Conservation (phyloP, 1,284 basidiomycete species). For the Anthracocystis panici-leucophaei region DNA sequence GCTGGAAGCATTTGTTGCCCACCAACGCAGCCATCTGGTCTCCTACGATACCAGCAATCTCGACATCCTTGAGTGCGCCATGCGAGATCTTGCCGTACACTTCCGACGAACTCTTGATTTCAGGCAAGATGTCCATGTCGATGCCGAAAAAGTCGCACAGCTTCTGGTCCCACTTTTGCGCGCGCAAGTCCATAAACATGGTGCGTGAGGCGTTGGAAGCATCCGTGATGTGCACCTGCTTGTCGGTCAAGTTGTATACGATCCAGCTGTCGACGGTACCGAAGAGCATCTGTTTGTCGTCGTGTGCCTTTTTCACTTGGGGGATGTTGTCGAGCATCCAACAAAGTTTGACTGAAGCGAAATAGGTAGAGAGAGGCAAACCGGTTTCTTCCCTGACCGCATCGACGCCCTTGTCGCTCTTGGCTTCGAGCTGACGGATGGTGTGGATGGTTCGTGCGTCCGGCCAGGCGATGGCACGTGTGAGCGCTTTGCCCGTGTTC, state of each 20-base stretch:
- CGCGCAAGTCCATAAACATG: constrained; percentile 86
- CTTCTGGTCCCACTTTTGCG: constrained; percentile 83
- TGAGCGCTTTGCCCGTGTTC: constrained; percentile 86
- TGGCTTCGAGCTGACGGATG: constrained; percentile 82
- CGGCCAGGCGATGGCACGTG: constrained; percentile 92
- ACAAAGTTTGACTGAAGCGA: constrained; percentile 92
- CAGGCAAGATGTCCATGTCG: constrained; percentile 82
- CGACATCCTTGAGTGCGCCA: constrained; percentile 81
- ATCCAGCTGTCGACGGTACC: constrained; percentile 98
- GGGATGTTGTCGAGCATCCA: constrained; percentile 95
- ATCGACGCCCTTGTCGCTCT: constrained; percentile 82
- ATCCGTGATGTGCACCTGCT: constrained; percentile 88
- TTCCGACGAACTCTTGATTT: constrained; percentile 89
- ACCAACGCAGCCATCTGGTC: constrained; percentile 97
- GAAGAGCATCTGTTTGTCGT: constrained; percentile 84
- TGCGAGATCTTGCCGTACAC: constrained; percentile 82
- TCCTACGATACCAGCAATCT: constrained; percentile 90
- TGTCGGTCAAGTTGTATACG: constrained; percentile 88
- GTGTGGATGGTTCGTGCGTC: constrained; percentile 88
- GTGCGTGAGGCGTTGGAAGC: constrained; percentile 98
- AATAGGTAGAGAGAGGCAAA: constrained; percentile 78
- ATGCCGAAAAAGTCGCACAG: constrained; percentile 90
- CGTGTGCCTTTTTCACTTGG: constrained; percentile 84
- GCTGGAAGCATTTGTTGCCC: constrained; percentile 80
- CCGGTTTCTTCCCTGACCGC: constrained; percentile 71